phyloP scores from a whole-genome alignment of 352 stramenopile species.

The Blastocystis sp. region DNA sequence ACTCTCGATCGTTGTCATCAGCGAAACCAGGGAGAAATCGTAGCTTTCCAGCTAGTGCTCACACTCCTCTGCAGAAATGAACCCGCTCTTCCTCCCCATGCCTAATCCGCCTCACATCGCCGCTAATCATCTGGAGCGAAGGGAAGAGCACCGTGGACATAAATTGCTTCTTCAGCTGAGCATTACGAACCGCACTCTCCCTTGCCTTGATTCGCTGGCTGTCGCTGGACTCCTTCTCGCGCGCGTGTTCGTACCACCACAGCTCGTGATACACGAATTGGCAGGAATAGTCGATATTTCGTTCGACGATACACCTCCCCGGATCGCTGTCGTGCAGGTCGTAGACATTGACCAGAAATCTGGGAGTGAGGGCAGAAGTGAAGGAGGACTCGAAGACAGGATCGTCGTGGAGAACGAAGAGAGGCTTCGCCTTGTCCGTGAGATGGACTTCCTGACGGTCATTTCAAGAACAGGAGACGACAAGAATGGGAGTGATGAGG shows the following conservation, averaged over 20 bases:
- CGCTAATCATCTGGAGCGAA: constrained; percentile 25
- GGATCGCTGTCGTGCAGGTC: background rate
- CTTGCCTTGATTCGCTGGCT: background rate
- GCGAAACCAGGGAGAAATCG: constrained; percentile 40
- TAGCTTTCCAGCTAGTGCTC: background rate
- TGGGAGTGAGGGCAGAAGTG: background rate
- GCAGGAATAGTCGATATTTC: constrained; percentile 18
- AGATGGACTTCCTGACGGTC: background rate
- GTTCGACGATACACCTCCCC: background rate
- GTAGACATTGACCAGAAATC: constrained; percentile 28
- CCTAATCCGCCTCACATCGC: background rate
- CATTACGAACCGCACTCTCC: background rate
- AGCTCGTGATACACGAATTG: constrained; percentile 35
- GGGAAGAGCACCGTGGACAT: constrained; percentile 48
- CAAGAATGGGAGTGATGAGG: constrained; percentile 21
- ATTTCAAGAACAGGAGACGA: background rate
- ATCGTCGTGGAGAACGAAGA: constrained; percentile 30
- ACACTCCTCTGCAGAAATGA: background rate
- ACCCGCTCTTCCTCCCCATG: background rate
- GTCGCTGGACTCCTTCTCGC: background rate
- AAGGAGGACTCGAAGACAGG: constrained; percentile 13
- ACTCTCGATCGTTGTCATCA: constrained; percentile 19
- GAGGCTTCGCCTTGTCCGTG: background rate
- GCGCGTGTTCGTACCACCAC: constrained; percentile 49
- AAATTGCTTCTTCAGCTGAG: constrained; percentile 28